Evolutionary conservation across 2,329 filamentous ascomycete genomes (phyloP), one percentile per base, ranked within the genome.

Genomic region (Neonectria coccinea): DNA sequence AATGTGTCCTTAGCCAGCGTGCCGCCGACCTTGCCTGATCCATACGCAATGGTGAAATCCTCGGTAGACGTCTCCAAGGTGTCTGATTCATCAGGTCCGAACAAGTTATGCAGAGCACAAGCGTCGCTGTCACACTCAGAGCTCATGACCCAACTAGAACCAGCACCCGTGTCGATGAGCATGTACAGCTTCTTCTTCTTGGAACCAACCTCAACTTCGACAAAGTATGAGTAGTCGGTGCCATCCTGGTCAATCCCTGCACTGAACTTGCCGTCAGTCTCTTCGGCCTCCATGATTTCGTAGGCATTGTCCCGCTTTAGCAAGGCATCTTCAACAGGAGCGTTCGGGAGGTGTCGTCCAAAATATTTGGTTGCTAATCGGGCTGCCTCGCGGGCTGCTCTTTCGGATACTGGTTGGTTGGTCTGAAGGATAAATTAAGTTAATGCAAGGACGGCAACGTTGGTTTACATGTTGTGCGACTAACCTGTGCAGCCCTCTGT

Each of bases 131-230:
- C 83, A 80, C 94, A 97, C 59, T 84, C 80, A 16, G 88, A 82
- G 31, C 90, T 87, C 88, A 96, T 96, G 20, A 97, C 88, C 94
- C 94, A 97, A 12, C 90, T 93, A 62, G 92, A 93, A 22, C 86
- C 86, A 42, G 89, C 88, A 27, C 89, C 89, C 8, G 89, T 90
- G 74, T 91, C 89, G 62, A 91, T 79, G 27, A 91, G 82, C 85
- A 91, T 86, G 70, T 86, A 87, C 69, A 91, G 70, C 2, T 82
- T 75, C 67, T 85, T 87, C 45, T 78, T 77, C 14, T 81, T 77
- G 4, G 88, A 88, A 14, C 89, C 89, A 16, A 91, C 74, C 36
- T 80, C 71, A 16, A 85, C 86, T 73, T 88, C 77, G 47, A 88
- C 78, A 70, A 91, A 91, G 77, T 91, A 91, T 2, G 88, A 89